Evolutionary conservation across 495 filamentous ascomycete species (phyloP).

Genomic region (Xylaria cubensis): DNA sequence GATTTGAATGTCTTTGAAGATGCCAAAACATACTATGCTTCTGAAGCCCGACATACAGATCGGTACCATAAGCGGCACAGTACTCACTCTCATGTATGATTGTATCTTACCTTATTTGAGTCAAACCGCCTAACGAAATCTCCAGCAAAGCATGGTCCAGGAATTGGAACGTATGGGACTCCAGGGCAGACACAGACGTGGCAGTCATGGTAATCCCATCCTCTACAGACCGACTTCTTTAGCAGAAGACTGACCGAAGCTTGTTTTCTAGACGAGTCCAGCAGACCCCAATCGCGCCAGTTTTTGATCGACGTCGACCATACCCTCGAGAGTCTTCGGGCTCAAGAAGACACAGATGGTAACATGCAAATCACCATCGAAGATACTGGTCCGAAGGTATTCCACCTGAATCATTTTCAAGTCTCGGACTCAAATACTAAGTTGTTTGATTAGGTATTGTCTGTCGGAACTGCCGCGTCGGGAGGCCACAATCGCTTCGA

Average conservation of each 20-base stretch:
- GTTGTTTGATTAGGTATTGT: conserved; percentile 62
- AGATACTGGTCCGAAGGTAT: conserved; percentile 90
- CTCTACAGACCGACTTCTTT: neutral
- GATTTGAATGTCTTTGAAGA: conserved; percentile 54
- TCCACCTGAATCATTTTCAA: conserved; percentile 6
- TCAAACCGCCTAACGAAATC: conserved; percentile 30
- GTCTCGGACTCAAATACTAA: neutral
- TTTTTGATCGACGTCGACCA: conserved; percentile 80
- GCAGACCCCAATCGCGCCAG: conserved; percentile 61
- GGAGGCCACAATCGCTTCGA: conserved; percentile 83
- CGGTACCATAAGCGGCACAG: conserved; percentile 51
- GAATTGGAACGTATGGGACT: conserved; percentile 52
- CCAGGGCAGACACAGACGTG: conserved; percentile 53
- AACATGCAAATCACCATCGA: conserved; percentile 98
- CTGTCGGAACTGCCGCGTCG: conserved; percentile 84
- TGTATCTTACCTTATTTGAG: neutral
- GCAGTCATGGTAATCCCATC: conserved; percentile 51
- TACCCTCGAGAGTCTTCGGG: conserved; percentile 72
- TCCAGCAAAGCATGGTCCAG: conserved; percentile 51
- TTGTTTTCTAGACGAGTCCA: conserved; percentile 49
- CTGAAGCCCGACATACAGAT: conserved; percentile 53
- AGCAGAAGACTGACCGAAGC: neutral
- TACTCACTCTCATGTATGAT: conserved; percentile 54
- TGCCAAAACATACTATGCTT: conserved; percentile 57
- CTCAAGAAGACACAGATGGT: conserved; percentile 85